Evolutionary conservation across 305 asterid species (phyloP), one percentile per base, ranked within the genome.

Genomic region (Fraxinus xanthoxyloides): DNA sequence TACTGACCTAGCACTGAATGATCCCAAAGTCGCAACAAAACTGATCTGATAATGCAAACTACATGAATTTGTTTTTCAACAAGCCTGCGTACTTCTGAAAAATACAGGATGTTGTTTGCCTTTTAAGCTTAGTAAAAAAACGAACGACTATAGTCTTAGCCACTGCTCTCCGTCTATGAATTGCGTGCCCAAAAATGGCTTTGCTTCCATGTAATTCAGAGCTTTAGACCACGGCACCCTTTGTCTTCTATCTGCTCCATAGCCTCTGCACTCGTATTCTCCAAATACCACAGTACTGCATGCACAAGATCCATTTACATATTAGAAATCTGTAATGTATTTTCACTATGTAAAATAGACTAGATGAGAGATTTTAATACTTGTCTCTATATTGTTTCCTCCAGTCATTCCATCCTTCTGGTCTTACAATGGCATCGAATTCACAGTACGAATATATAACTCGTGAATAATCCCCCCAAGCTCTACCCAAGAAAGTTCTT

Each of bases 381-480:
- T 74, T 83, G 23, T 82, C 91, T 77, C 92, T 87, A 0, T 85
- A 78, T 0, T 89, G 88, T 35, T 46, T 28, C 5, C 79, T 79
- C 94, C 92, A 91, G 23, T 93, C 95, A 4, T 83, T 85, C 98
- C 98, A 95, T 36, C 98, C 98, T 76, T 56, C 76, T 0, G 97
- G 93, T 28, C 84, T 83, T 0, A 95, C 87, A 61, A 84, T 79
- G 3, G 82, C 69, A 74, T 88, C 89, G 6, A 95, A 54, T 6
- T 87, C 78, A 35, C 89, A 85, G 23, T 87, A 87, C 2, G 97
- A 88, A 36, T 89, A 95, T 15, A 89, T 80, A 26, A 88, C 78
- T 8, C 87, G 43, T 3, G 98, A 90, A 80, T 88, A 93, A 13
- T 77, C 67, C 10, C 98, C 98, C 98, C 97, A 95, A 1, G 98